Conservation (phyloP, 2,329 filamentous ascomycete genomes). For the Curvularia eragrostidis region DNA sequence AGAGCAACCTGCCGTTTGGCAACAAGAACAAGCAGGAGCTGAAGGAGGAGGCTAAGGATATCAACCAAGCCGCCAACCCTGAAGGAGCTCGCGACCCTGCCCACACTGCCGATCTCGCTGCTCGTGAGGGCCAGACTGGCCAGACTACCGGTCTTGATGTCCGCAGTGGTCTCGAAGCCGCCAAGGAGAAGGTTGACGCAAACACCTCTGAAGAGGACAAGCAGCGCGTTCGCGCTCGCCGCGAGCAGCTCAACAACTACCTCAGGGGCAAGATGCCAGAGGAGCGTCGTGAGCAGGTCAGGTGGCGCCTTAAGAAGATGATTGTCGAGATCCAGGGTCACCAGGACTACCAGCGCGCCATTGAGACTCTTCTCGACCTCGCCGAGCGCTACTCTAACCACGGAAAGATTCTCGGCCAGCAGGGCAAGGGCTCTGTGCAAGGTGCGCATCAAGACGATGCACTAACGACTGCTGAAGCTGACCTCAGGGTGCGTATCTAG, state of each 20-base stretch:
- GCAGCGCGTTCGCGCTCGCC: conserved; percentile 50
- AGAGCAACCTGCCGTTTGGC: conserved; percentile 61
- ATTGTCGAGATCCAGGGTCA: conserved; percentile 95
- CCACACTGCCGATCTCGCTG: conserved; percentile 61
- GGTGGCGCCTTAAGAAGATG: conserved; percentile 98
- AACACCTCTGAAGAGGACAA: conserved; percentile 70
- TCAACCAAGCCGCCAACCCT: conserved; percentile 64
- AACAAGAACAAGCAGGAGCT: conserved; percentile 60
- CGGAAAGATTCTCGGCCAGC: conserved; percentile 68
- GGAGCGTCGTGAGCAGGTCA: conserved; percentile 89
- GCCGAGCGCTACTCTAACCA: conserved; percentile 86
- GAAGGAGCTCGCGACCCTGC: conserved; percentile 61
- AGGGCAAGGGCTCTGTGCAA: conserved; percentile 73
- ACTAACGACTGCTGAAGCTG: conserved; percentile 74
- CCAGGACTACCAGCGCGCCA: conserved; percentile 89
- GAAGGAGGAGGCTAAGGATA: conserved; percentile 63
- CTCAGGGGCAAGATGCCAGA: conserved; percentile 85
- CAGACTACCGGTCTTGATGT: conserved; percentile 60
- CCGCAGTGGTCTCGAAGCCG: conserved; percentile 57
- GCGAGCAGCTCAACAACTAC: conserved; percentile 71
- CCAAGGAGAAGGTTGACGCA: conserved; percentile 65
- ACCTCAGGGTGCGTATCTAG: conserved; percentile 70
- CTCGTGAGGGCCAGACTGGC: conserved; percentile 58
- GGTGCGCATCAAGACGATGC: conserved; percentile 70
- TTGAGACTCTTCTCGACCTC: conserved; percentile 82